Conservation (phyloP, 2,329 filamentous ascomycete species). For the Ceratocystis destructans region DNA sequence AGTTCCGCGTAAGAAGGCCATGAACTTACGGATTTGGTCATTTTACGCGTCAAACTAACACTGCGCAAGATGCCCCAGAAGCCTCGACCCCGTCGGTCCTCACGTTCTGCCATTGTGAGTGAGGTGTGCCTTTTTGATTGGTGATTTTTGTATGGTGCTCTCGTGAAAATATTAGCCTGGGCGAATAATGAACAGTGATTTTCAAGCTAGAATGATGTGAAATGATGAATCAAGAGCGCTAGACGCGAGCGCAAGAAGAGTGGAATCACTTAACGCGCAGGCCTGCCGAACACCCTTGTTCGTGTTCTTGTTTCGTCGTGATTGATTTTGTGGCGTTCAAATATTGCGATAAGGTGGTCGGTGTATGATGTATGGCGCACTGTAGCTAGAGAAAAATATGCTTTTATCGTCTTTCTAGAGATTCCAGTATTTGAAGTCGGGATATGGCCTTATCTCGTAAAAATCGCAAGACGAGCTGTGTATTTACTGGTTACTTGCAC, state of each 20-base stretch:
- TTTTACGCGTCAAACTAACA: conserved; percentile 19
- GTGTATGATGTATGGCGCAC: neutral
- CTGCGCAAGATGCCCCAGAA: conserved; percentile 17
- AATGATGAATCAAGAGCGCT: neutral
- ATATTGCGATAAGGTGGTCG: neutral
- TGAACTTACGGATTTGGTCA: conserved; percentile 14
- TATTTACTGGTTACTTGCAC: neutral
- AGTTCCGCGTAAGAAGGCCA: neutral
- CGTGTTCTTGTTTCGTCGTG: conserved; percentile 11
- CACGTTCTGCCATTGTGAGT: conserved; percentile 15
- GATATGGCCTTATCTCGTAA: neutral
- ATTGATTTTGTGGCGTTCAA: neutral
- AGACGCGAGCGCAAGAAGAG: conserved; percentile 6
- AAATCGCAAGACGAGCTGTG: neutral
- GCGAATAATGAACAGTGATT: neutral
- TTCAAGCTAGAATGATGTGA: neutral
- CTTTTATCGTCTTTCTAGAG: neutral
- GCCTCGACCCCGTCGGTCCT: conserved; percentile 17
- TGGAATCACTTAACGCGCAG: conserved; percentile 19
- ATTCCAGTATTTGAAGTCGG: neutral
- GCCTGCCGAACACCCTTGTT: conserved; percentile 1
- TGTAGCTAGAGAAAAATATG: neutral
- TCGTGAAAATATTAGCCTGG: neutral
- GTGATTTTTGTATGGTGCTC: neutral
- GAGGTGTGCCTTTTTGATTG: neutral